phyloP scores from a whole-genome alignment of 2,329 filamentous ascomycete genomes.

The Colletotrichum musicola region DNA sequence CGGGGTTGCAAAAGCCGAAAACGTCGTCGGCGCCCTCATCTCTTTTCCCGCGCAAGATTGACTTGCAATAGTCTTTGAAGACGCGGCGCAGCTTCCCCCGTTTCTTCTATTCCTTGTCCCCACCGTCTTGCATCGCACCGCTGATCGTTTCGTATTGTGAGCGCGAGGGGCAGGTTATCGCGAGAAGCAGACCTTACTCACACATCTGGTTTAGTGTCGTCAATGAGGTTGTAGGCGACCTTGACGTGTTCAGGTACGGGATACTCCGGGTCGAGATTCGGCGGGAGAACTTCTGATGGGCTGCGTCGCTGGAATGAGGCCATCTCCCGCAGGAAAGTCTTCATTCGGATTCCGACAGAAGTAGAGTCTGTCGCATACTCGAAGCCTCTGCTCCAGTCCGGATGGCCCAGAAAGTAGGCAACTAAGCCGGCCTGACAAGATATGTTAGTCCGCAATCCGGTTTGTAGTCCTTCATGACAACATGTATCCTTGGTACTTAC shows the following conservation, averaged over 20 bases:
- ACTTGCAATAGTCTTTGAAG: too few relatives aligned
- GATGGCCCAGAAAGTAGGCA: constrained; percentile 16
- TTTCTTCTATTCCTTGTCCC: not conserved
- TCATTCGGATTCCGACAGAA: constrained; percentile 10
- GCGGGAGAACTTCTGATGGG: too few relatives aligned
- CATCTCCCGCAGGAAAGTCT: not conserved
- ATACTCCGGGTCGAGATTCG: not conserved
- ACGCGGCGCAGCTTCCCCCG: too few relatives aligned
- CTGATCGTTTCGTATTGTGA: not conserved
- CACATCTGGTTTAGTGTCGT: not conserved
- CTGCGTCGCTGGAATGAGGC: constrained; percentile 4
- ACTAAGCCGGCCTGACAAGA: constrained; percentile 3
- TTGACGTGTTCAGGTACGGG: not conserved
- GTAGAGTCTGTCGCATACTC: not conserved
- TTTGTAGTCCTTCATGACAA: too few relatives aligned
- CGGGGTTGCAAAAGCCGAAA: too few relatives aligned
- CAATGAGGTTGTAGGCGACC: constrained; percentile 15
- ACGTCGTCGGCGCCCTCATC: too few relatives aligned
- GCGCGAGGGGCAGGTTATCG: not conserved
- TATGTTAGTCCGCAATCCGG: too few relatives aligned
- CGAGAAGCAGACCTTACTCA: not conserved
- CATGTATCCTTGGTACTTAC: not conserved
- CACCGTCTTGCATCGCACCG: not conserved
- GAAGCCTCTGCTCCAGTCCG: not conserved
- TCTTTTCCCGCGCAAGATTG: too few relatives aligned